These are phyloP conservation scores for Leccinum fuscescens DNA, from an alignment of 1,284 basidiomycete species.

Conservation along the genomic window DNA sequence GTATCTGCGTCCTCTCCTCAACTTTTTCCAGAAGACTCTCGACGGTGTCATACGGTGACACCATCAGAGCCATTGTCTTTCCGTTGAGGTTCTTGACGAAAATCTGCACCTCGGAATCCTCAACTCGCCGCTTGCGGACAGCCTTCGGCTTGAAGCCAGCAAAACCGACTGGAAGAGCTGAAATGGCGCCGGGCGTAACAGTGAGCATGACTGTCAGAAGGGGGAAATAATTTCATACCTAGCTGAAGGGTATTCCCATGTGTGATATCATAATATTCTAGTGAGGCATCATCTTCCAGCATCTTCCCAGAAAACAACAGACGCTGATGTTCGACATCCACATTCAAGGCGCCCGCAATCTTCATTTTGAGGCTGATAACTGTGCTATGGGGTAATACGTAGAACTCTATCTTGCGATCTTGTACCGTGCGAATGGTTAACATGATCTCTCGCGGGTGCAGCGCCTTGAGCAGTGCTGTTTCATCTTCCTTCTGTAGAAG, in stretches of 20 bases:
- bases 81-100: not conserved
- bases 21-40: not conserved
- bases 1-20: not conserved
- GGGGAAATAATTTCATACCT: not conserved
- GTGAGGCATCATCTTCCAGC: not conserved
- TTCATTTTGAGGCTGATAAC: not conserved
- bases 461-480: not conserved
- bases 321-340: not conserved
- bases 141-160: not conserved
- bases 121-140: not conserved
- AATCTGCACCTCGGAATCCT: not conserved
- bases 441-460: not conserved
- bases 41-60: not conserved
- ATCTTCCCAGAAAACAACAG: not conserved
- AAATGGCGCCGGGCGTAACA: not conserved
- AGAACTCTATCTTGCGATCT: not conserved
- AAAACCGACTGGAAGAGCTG: not conserved
- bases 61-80: not conserved
- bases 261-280: not conserved
- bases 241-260: not conserved
- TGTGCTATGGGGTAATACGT: not conserved
- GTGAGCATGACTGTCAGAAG: not conserved
- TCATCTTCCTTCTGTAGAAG: not conserved
- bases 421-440: not conserved
- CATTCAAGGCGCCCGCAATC: not conserved